Evolutionary conservation across 2,329 filamentous ascomycete genomes (phyloP).

Genomic region (Beauveria sp.): DNA sequence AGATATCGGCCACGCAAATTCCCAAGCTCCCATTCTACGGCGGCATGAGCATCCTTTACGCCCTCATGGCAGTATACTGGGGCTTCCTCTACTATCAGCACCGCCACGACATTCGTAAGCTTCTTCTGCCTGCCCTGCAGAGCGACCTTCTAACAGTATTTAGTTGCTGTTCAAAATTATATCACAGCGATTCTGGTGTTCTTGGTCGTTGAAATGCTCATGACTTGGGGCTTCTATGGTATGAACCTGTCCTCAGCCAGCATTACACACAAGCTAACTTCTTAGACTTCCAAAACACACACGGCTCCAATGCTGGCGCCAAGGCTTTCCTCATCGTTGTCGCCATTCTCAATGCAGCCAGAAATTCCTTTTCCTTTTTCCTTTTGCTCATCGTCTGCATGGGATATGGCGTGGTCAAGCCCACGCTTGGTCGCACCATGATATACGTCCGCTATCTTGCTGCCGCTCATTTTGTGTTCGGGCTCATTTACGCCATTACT

Average conservation of each 20-base stretch:
- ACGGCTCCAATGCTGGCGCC: slow-evolving; percentile 69
- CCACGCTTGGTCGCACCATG: slow-evolving; percentile 86
- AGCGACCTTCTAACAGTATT: slow-evolving; percentile 23
- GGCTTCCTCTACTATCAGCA: slow-evolving; percentile 93
- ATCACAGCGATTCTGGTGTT: slow-evolving; percentile 96
- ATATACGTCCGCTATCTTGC: slow-evolving; percentile 86
- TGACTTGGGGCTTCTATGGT: slow-evolving; percentile 98
- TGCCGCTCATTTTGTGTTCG: slow-evolving; percentile 89
- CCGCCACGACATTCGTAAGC: slow-evolving; percentile 75
- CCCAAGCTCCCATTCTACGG: slow-evolving; percentile 97
- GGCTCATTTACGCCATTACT: slow-evolving; percentile 84
- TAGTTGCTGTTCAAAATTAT: slow-evolving; percentile 95
- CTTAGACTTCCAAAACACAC: slow-evolving; percentile 77
- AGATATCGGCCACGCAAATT: slow-evolving; percentile 91
- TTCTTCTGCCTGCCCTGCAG: not conserved
- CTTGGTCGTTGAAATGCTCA: slow-evolving; percentile 89
- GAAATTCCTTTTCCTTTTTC: slow-evolving; percentile 98
- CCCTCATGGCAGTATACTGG: slow-evolving; percentile 78
- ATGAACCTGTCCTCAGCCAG: slow-evolving; percentile 20
- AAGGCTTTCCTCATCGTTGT: slow-evolving; percentile 86
- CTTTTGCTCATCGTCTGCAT: slow-evolving; percentile 96
- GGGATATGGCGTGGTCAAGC: slow-evolving; percentile 98
- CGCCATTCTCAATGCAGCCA: slow-evolving; percentile 84
- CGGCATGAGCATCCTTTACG: slow-evolving; percentile 87
- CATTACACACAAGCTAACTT: slow-evolving; percentile 26